Evolutionary conservation across 208 protist genomes (phyloP), one percentile per base, ranked within the genome.

Genomic region (Leishmania tropica): DNA sequence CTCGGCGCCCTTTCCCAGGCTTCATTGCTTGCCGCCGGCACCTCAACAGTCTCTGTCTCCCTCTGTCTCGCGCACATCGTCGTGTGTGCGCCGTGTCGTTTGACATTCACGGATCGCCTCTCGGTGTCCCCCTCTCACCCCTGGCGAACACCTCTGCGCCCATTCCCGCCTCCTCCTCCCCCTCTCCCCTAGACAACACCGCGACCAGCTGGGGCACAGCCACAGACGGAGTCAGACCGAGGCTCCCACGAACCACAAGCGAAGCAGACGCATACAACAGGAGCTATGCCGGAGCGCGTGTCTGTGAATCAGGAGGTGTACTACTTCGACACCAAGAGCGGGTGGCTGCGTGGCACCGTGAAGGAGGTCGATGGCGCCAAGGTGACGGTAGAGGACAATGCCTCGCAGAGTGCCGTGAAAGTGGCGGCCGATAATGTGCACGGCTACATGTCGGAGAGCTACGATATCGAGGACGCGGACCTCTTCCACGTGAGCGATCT

Each of bases 401-500:
- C 53, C 4, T 85, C 83, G 6, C 71, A 88, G 5, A 72, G 80
- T 37, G 8, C 65, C 24, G 87, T 90, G 19, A 86, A 76, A 11
- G 85, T 95, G 42, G 62, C 80, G 47, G 70, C 84, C 8, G 72
- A 86, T 17, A 51, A 89, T 45, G 85, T 96, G 40, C 95, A 97
- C 85, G 87, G 89, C 65, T 95, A 94, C 88, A 96, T 96, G 53
- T 81, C 86, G 6, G 85, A 96, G 47, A 92, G 84, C 76, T 97
- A 94, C 85, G 91, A 97, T 79, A 35, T 88, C 51, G 81, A 84
- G 19, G 92, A 96, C 77, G 79, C 87, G 0, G 89, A 98, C 60
- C 87, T 97, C 56, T 98, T 97, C 83, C 89, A 94, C 85, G 87
- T 98, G 51, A 94, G 90, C 62, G 95, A 98, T 76, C 89, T 99